These are phyloP conservation scores for Lenwebbia sp. DNA, from an alignment of 345 rosid species.

Conservation along the genomic window DNA sequence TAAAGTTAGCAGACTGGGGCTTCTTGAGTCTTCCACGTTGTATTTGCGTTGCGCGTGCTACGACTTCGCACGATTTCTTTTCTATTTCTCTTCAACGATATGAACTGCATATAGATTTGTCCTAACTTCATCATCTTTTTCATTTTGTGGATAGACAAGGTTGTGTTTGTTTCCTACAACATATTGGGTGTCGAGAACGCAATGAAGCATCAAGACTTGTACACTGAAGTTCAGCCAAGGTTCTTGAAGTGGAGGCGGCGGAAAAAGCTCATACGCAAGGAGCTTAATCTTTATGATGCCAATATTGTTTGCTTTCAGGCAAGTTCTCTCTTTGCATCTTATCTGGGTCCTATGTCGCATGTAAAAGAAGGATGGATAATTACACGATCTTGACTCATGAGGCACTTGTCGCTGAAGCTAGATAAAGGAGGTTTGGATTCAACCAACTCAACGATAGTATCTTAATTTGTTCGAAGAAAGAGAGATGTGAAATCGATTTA, in stretches of 20 bases:
- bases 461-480: not conserved
- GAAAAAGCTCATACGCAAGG: slow-evolving; percentile 45
- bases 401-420: not conserved
- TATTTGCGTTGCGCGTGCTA: not conserved
- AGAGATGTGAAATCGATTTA: not conserved
- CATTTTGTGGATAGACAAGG: slow-evolving; percentile 26
- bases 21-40: not conserved
- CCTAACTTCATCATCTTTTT: not conserved
- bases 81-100: not conserved
- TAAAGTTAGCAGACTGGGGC: not conserved
- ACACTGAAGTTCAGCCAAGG: slow-evolving; percentile 20
- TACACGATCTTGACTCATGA: not conserved
- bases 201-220: slow-evolving; percentile 54
- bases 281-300: slow-evolving; percentile 48
- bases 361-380: not conserved
- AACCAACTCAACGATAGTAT: not conserved
- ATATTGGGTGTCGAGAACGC: slow-evolving; percentile 66
- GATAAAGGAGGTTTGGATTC: not conserved
- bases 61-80: not conserved
- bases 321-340: slow-evolving; percentile 8
- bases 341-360: not conserved
- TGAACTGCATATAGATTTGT: not conserved
- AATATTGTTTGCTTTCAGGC: slow-evolving; percentile 71
- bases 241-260: slow-evolving; percentile 55
- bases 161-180: slow-evolving; percentile 63